Percentiles rank a stretch among this genome's conserved stretches.
Evolutionary conservation across 495 filamentous ascomycete genomes (phyloP).

Genomic region (Penicillium psychrofluorescens): DNA sequence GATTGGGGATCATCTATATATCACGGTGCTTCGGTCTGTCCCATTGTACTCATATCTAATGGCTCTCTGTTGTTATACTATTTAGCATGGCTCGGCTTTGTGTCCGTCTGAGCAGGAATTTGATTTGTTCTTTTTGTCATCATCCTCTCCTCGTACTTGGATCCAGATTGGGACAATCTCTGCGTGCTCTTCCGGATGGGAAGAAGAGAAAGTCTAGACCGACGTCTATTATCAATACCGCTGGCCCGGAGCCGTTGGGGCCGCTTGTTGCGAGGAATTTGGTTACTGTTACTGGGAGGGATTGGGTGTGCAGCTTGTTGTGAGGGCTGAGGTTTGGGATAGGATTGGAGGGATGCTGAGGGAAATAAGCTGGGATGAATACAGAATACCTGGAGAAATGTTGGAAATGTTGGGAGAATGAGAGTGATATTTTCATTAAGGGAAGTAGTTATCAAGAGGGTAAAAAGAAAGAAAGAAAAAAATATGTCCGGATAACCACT

Average conservation of each 20-base stretch:
- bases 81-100: slow-evolving; percentile 20
- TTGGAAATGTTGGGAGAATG: not conserved
- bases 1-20: not conserved
- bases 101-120: not conserved
- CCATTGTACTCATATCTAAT: slow-evolving; percentile 28
- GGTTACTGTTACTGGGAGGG: slow-evolving; percentile 3
- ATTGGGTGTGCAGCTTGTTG: slow-evolving; percentile 3
- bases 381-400: not conserved
- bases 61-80: slow-evolving; percentile 18
- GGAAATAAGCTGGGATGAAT: not conserved
- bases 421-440: not conserved
- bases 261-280: slow-evolving; percentile 1
- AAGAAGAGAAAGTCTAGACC: too few relatives aligned
- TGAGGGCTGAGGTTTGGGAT: slow-evolving; percentile 4
- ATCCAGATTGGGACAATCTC: too few relatives aligned
- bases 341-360: slow-evolving; percentile 1
- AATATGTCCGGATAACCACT: not conserved
- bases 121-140: too few relatives aligned
- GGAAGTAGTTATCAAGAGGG: slow-evolving; percentile 5
- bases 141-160: too few relatives aligned
- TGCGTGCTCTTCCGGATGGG: slow-evolving; percentile 14
- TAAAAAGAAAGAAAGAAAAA: not conserved
- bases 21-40: slow-evolving; percentile 1
- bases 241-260: not conserved
- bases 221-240: too few relatives aligned